These are phyloP conservation scores for Lachnellula subtilissima DNA, from an alignment of 2,329 filamentous ascomycete genomes.

Conservation along the genomic window DNA sequence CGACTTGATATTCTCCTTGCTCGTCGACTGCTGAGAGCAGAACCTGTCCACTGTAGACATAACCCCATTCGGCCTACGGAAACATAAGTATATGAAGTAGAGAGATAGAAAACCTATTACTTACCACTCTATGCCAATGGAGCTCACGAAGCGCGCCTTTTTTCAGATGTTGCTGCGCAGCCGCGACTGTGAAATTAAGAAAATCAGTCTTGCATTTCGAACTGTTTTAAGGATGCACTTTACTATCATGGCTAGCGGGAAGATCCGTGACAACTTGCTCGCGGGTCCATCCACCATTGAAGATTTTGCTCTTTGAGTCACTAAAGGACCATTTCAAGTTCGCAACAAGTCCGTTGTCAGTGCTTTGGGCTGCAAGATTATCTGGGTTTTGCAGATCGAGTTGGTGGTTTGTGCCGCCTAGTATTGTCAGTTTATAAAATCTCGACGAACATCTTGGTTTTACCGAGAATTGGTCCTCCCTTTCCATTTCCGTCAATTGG, in stretches of 20 bases:
- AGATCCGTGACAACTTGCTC: conserved; percentile 64
- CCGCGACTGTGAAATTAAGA: conserved; percentile 39
- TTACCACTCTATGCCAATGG: conserved; percentile 63
- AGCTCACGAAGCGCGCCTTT: conserved; percentile 63
- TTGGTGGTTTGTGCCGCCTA: conserved; percentile 59
- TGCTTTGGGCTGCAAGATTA: conserved; percentile 56
- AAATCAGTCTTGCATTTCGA: too few species aligned
- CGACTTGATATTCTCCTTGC: conserved; percentile 50
- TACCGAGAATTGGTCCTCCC: conserved; percentile 55
- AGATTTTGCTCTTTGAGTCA: conserved; percentile 58
- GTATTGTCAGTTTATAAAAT: not conserved
- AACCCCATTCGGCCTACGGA: conserved; percentile 59
- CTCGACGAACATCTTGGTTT: conserved; percentile 4
- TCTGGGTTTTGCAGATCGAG: conserved; percentile 60
- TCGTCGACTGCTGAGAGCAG: conserved; percentile 59
- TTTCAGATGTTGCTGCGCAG: conserved; percentile 62
- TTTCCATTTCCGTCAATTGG: conserved; percentile 54
- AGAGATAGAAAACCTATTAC: conserved; percentile 22
- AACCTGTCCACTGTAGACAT: conserved; percentile 54
- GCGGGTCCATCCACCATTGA: conserved; percentile 61
- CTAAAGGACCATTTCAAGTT: conserved; percentile 69
- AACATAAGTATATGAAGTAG: not conserved
- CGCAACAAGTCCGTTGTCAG: conserved; percentile 58
- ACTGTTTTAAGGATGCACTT: too few species aligned
- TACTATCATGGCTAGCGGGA: conserved; percentile 55